These are phyloP conservation scores for Scheffersomyces parashehatae DNA, from an alignment of 1,139 yeast genomes.

Conservation along the genomic window DNA sequence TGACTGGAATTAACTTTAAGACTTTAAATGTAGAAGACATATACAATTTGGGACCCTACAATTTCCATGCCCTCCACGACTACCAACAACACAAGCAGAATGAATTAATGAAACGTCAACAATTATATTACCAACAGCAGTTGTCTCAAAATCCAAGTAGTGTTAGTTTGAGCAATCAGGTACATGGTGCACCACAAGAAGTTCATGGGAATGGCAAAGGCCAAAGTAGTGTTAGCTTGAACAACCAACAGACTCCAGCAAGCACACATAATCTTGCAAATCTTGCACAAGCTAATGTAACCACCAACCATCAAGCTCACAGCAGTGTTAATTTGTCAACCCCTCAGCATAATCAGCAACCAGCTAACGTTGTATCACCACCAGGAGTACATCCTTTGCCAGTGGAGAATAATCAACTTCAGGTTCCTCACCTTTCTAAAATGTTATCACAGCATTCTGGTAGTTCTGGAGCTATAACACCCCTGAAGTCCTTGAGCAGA, in stretches of 20 bases:
- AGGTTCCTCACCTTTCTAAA: not conserved
- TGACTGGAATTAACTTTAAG: constrained; percentile 31
- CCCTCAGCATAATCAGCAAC: not conserved
- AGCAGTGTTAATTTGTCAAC: not conserved
- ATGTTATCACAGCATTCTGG: too few species aligned
- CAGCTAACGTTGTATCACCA: not conserved
- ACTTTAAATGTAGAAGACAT: constrained; percentile 36
- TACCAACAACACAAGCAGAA: constrained; percentile 43
- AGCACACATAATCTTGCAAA: not conserved
- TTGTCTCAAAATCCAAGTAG: constrained; percentile 12
- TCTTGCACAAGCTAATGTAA: not conserved
- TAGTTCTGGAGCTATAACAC: not conserved
- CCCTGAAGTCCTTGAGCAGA: not conserved
- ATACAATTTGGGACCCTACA: constrained; percentile 40
- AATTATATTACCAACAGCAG: constrained; percentile 34
- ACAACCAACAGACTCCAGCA: not conserved
- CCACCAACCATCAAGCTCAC: not conserved
- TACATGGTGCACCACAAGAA: too few species aligned
- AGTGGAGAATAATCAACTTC: not conserved
- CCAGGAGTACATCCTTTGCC: not conserved
- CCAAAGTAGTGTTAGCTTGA: too few species aligned
- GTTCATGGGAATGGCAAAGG: too few species aligned
- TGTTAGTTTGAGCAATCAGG: constrained; percentile 5
- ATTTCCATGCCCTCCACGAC: constrained; percentile 47
- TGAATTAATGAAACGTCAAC: constrained; percentile 38